phyloP scores from a whole-genome alignment of 1,139 yeast genomes.

The Hyphopichia wangnamkhiaoensis region DNA sequence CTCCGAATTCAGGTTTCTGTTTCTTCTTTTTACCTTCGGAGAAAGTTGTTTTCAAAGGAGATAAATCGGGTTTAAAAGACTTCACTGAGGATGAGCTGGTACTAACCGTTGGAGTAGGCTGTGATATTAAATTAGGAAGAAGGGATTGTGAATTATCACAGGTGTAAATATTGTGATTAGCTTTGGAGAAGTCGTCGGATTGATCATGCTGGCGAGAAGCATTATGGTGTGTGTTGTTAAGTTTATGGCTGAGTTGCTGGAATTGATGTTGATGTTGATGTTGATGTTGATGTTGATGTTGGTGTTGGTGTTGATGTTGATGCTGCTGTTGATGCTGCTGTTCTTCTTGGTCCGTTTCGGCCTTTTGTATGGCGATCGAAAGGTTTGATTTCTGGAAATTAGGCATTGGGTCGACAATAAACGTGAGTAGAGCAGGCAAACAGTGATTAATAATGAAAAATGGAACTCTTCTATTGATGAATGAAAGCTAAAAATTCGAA shows the following conservation, averaged over 20 bases:
- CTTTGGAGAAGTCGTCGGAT: conserved; percentile 9
- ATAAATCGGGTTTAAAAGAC: conserved; percentile 38
- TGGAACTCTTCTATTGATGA: no score
- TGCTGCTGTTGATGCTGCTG: conserved; percentile 9
- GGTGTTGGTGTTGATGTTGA: conserved; percentile 5
- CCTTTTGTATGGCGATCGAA: conserved; percentile 49
- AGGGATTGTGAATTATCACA: neutral
- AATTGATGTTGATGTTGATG: conserved; percentile 1
- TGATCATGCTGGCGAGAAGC: conserved; percentile 6
- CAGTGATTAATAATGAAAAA: no score
- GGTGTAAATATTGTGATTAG: neutral
- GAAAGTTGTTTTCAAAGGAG: conserved; percentile 39
- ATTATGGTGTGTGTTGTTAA: conserved; percentile 6
- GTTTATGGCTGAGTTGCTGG: conserved; percentile 6
- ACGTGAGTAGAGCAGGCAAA: no score
- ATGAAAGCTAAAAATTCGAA: no score
- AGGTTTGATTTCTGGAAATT: conserved; percentile 41
- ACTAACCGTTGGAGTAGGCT: conserved; percentile 26
- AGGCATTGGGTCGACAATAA: no score
- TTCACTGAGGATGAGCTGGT: conserved; percentile 27
- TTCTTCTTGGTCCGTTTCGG: conserved; percentile 26
- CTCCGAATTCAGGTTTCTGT: no score
- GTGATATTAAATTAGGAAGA: conserved; percentile 24
- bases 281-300: conserved; percentile 8
- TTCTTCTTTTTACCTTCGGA: no score